These are phyloP conservation scores for Dictyostelium discoideum DNA, from an alignment of 78 protist species.

Conservation along the genomic window dicty_2.7 NC_007088.5:6220501-6221000, in stretches of 20 bases:
- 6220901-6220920: not conserved
- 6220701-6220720: not conserved
- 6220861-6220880: not conserved
- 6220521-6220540: not conserved
- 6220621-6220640: slow-evolving; percentile 14
- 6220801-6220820: not conserved
- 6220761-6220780: slow-evolving; percentile 42
- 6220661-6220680: not conserved
- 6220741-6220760: slow-evolving; percentile 35
- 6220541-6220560: slow-evolving; percentile 4
- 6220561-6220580: not conserved
- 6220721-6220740: not conserved
- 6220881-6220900: not conserved
- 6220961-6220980: no score
- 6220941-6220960: no score
- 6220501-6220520: not conserved
- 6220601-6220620: slow-evolving; percentile 21
- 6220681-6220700: not conserved
- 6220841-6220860: not conserved
- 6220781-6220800: slow-evolving; percentile 12
- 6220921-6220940: no score
- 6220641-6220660: slow-evolving; percentile 5
- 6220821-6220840: not conserved
- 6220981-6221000: not conserved
- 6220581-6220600: not conserved